Percentiles rank a stretch among this genome's conserved stretches.
phyloP scores from a whole-genome alignment of 208 protist genomes.

The Crithidia fasciculata region DNA sequence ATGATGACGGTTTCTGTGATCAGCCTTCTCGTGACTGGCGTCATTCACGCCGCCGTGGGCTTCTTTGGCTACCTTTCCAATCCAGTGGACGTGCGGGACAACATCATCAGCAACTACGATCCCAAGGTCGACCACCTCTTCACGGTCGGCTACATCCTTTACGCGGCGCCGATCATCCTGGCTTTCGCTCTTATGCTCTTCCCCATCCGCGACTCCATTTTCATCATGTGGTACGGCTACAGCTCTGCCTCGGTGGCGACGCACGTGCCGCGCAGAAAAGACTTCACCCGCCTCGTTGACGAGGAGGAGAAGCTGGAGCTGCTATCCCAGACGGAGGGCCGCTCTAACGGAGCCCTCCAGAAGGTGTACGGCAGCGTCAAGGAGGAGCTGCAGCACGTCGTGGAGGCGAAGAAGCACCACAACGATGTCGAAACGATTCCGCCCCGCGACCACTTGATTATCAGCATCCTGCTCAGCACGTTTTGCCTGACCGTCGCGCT shows the following conservation, averaged over 20 bases:
- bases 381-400: constrained; percentile 25
- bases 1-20: constrained; percentile 68
- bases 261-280: constrained; percentile 57
- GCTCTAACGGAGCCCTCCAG: neutral
- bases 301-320: constrained; percentile 49
- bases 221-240: constrained; percentile 82
- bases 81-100: constrained; percentile 58
- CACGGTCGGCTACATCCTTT: constrained; percentile 61
- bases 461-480: constrained; percentile 61
- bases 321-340: constrained; percentile 5
- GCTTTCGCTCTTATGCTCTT: constrained; percentile 76
- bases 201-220: constrained; percentile 79
- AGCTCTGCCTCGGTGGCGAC: constrained; percentile 64
- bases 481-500: constrained; percentile 59
- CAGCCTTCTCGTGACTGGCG: constrained; percentile 51
- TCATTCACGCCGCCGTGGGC: constrained; percentile 69
- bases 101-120: constrained; percentile 85
- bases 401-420: constrained; percentile 41
- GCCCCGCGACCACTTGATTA: constrained; percentile 59
- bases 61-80: constrained; percentile 79
- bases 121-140: constrained; percentile 66
- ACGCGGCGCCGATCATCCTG: constrained; percentile 61
- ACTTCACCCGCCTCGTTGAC: constrained; percentile 44
- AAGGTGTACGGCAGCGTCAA: constrained; percentile 19
- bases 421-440: constrained; percentile 54